Evolutionary conservation across 495 filamentous ascomycete species (phyloP), one percentile per base, ranked within the genome.

Genomic region (Cryomyces minteri): DNA sequence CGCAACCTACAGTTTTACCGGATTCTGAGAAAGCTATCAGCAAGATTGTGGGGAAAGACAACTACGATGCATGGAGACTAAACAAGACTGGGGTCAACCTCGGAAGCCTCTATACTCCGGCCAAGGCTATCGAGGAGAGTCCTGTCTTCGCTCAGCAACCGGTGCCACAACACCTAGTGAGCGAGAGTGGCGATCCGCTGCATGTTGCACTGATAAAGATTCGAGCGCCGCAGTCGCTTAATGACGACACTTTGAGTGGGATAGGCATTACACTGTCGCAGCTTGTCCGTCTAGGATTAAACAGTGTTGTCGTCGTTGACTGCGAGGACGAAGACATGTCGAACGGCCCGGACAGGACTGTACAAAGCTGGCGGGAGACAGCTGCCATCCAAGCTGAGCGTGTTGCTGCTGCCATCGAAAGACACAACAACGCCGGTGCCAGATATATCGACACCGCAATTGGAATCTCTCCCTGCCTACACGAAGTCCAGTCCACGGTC

Each of bases 201-300:
- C 86, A 95, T 59, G 64, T 93, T 32, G 87, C 90, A 8, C 58
- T 99, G 47, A 77, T 99, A 43, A 94, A 93, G 57, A 69, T 96
- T 39, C 74, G 79, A 36, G 71, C 70, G 28, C 80, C 83, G 4
- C 77, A 90, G 54, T 57, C 59, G 0, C 68, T 90, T 43, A 69
- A 79, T 54, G 73, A 87, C 44, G 58, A 63, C 5, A 80, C 72
- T 0, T 54, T 96, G 2, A 54, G 74, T 42, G 90, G 86, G 0
- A 73, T 95, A 42, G 85, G 79, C 0, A 77, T 76, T 50, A 96
- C 92, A 0, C 60, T 99, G 14, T 76, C 77, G 7, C 88, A 93
- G 56, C 75, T 99, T 5, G 70, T 72, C 29, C 74, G 77, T 40
- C 67, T 99, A 29, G 90, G 92, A 11, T 68, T 96, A 54, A 72